phyloP scores from a whole-genome alignment of 768 basidiomycete species.

The Cystobasidium ongulense region DNA sequence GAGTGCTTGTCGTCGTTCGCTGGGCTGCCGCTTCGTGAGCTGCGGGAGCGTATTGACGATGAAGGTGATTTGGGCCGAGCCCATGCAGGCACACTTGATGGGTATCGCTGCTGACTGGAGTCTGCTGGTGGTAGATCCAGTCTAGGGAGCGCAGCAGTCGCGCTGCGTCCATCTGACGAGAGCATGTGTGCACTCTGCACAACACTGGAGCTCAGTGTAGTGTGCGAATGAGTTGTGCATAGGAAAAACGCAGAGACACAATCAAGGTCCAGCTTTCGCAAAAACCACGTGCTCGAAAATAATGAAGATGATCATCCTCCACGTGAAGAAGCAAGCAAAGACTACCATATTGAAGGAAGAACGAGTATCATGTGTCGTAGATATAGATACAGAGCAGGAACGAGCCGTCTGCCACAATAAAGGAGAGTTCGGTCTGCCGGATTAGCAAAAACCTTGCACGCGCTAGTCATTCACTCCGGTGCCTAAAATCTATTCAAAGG shows the following conservation, averaged over 20 bases:
- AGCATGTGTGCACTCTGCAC: background rate
- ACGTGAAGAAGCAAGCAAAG: too few species aligned
- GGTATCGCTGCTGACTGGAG: background rate
- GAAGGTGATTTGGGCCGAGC: slow-evolving; percentile 16
- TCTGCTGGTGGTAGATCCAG: background rate
- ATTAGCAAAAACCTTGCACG: too few species aligned
- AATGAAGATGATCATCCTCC: too few species aligned
- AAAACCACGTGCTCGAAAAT: background rate
- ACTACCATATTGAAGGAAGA: background rate
- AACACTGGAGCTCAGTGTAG: background rate
- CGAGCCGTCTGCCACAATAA: too few species aligned
- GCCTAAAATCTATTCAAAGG: too few species aligned
- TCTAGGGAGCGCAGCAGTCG: background rate
- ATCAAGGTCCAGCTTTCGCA: too few species aligned
- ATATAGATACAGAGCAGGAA: background rate
- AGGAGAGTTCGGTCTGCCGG: too few species aligned
- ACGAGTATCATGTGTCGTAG: background rate
- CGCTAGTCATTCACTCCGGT: too few species aligned
- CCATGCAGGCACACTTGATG: slow-evolving; percentile 27
- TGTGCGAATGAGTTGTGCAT: background rate
- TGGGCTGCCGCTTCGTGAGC: background rate
- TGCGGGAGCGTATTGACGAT: background rate
- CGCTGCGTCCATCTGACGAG: background rate
- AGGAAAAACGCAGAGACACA: too few species aligned
- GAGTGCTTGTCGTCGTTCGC: background rate